Base-by-base conservation (phyloP, 139 green algal genomes). In the Chlamydomonas incerta region DNA sequence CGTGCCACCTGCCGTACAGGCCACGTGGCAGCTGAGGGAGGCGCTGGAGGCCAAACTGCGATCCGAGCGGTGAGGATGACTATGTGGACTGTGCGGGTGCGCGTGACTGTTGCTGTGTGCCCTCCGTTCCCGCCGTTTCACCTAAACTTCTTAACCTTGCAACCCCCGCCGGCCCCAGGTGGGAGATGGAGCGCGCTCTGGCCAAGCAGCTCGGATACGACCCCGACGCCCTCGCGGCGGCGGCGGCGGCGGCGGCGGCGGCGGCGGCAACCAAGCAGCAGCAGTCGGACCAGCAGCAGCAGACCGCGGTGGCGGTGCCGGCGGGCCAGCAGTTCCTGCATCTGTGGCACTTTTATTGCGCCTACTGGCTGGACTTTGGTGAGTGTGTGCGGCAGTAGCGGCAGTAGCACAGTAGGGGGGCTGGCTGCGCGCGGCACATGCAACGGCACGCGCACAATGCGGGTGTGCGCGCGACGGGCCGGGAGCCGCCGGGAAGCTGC, bases 301-400 rank as follows among this genome's bases (percentile, higher is more conserved):
- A 50, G 41, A 13, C 41, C 5, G 41, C 41, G 41, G 41, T 50
- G 41, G 41, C 41, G 41, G 41, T 8, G 41, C 41, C 41, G 5
- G 41, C 41, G 41, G 41, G 41, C 8, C 41, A 50, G 41, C 41
- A 50, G 41, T 77, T 58, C 47, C 66, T 85, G 8, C 31, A 86
- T 18, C 57, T 89, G 79, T 97, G 90, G 92, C 93, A 98, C 63
- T 88, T 98, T 70, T 99, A 99, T 92, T 24, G 85, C 34, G 33
- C 88, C n/a, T 95, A 95, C 81, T 98, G 94, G 95, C 79, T 77
- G 57, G 95, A 95, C 23, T 99, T 99, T 91, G 97, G 96, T 24
- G 91, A 94, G 74, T 69, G 13, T 50, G 5, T 50, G 5, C 41
- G 55, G 50, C 50, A 14, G 14, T 14, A 10, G 11, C 50, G 50